Base-by-base conservation (phyloP, 345 rosid species). In the Euphorbia peplus region DNA sequence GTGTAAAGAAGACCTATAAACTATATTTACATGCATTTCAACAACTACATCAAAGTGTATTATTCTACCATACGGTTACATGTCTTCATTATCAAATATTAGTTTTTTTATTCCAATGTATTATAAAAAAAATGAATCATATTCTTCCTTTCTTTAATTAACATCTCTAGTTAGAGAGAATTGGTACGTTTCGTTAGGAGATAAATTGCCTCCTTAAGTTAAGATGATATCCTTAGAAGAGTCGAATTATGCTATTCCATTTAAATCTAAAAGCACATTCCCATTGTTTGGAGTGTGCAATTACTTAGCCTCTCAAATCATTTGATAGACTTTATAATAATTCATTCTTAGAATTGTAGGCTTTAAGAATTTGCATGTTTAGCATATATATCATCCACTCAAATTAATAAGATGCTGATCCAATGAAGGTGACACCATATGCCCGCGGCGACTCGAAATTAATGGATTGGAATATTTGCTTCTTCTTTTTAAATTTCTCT, bases 371-470 rank as follows among this genome's bases (percentile, higher is more conserved):
- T 42, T 42, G 15, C 63, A 9, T 54, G 28, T 48, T 19, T n/a
- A 12, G 28, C 4, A 4, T 42, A 8, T 0, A 0, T 7, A 44
- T 3, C 0, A 44, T 42, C 13, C 47, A 42, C 47, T 7, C 11
- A 42, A 42, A 42, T 4, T 10, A 39, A 39, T 39, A 39, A 42
- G 1, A 12, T 29, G 67, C 22, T 11, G 75, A 57, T 64, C 61
- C 53, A 18, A 2, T 10, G 44, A 54, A 35, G 30, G 51, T 59
- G 60, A 26, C 65, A 52, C 78, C 73, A 75, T 77, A 80, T 80
- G 75, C 73, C 53, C 71, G 84, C 82, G 78, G 84, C 84, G 82
- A 80, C 64, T 22, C 83, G 82, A 28, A 39, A 4, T 11, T 44
- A 12, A 69, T 66, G 50, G 71, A 54, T 47, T 29, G 67, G 52